phyloP scores from a whole-genome alignment of 345 rosid species.

The Eucalyptus pauciflora region DNA sequence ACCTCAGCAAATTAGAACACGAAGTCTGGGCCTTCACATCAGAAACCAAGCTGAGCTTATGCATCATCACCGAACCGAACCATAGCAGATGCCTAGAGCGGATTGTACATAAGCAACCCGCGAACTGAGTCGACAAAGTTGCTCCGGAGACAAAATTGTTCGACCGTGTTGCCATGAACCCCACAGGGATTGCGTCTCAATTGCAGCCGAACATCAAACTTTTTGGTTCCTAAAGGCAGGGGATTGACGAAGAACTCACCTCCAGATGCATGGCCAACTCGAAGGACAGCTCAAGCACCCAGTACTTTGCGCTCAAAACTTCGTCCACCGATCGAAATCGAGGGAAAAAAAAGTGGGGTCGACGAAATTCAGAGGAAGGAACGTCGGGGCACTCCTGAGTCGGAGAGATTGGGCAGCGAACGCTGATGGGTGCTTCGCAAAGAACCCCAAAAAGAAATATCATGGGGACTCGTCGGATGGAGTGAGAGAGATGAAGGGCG shows the following conservation, averaged over 20 bases:
- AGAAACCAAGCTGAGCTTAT: not conserved
- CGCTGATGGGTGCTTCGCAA: not conserved
- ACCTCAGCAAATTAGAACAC: not conserved
- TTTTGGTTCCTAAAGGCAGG: not conserved
- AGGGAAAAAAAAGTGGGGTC: not conserved
- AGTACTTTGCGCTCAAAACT: not conserved
- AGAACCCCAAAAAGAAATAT: not conserved
- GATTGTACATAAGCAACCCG: not conserved
- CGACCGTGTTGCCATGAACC: not conserved
- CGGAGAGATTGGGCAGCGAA: not conserved
- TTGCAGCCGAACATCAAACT: not conserved
- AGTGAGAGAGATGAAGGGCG: not conserved
- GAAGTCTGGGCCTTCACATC: not conserved
- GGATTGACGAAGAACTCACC: not conserved
- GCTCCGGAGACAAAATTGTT: not conserved
- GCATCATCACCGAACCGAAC: not conserved
- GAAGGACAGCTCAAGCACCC: not conserved
- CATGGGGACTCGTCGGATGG: not conserved
- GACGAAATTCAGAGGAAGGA: not conserved
- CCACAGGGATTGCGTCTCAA: not conserved
- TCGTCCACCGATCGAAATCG: not conserved
- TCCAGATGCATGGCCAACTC: not conserved
- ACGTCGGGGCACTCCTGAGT: not conserved
- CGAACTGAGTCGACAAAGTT: not conserved
- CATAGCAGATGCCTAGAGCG: not conserved